phyloP scores from a whole-genome alignment of 768 basidiomycete species.

The Trametes coccinea region DNA sequence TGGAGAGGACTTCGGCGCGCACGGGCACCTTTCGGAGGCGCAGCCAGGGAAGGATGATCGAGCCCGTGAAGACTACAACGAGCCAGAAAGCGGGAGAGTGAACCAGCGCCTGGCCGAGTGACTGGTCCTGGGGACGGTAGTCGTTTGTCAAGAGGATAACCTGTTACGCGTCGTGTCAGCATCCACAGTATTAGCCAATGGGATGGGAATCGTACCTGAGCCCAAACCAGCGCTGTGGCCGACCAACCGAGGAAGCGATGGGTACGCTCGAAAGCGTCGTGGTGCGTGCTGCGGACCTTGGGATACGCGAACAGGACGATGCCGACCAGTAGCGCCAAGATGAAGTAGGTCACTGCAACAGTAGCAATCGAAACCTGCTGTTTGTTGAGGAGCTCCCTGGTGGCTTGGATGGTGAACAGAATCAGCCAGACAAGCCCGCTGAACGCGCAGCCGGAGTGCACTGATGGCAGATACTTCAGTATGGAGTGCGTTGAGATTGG shows the following conservation, averaged over 20 bases:
- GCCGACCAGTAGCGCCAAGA: conserved; percentile 46
- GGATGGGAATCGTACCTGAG: conserved; percentile 37
- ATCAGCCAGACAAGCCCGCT: conserved; percentile 56
- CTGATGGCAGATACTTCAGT: conserved; percentile 25
- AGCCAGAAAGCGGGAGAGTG: conserved; percentile 56
- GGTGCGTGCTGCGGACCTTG: conserved; percentile 44
- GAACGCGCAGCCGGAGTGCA: conserved; percentile 59
- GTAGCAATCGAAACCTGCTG: conserved; percentile 48
- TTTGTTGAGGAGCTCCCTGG: conserved; percentile 44
- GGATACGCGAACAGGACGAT: conserved; percentile 57
- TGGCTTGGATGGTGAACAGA: conserved; percentile 51
- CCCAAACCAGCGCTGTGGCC: conserved; percentile 53
- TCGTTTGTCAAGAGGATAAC: conserved; percentile 55
- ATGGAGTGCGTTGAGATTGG: conserved; percentile 34
- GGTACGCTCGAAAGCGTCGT: conserved; percentile 54
- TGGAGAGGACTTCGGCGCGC: conserved; percentile 51
- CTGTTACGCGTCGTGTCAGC: conserved; percentile 34
- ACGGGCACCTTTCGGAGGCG: conserved; percentile 58
- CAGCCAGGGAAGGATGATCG: conserved; percentile 62
- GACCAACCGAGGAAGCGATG: conserved; percentile 63
- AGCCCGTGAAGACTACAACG: conserved; percentile 51
- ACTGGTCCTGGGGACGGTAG: conserved; percentile 40
- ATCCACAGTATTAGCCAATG: conserved; percentile 25
- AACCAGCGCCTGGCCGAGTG: conserved; percentile 46
- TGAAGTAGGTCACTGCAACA: conserved; percentile 51